These are phyloP conservation scores for Annona cherimola DNA, from an alignment of 164 flowering plant genomes.

Conservation along the genomic window DNA sequence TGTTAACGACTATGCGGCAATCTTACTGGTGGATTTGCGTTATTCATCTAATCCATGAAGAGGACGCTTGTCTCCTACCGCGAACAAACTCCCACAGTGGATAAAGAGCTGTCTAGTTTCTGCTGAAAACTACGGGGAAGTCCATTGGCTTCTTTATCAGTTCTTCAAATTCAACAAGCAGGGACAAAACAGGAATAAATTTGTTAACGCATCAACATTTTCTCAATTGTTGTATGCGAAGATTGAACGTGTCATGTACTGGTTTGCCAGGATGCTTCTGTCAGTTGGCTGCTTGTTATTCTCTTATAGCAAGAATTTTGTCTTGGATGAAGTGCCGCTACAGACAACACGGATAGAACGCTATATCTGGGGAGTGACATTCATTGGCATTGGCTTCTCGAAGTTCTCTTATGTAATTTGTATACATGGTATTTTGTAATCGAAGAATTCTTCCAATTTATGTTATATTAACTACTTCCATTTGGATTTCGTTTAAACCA, in stretches of 20 bases:
- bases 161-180: conserved; percentile 71
- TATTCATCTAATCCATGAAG: conserved; percentile 53
- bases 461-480: no score
- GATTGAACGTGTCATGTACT: neutral
- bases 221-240: neutral
- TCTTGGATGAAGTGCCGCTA: no score
- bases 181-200: conserved; percentile 10
- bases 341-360: no score
- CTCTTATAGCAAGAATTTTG: no score
- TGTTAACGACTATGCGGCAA: conserved; percentile 85
- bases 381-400: no score
- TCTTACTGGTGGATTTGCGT: conserved; percentile 79
- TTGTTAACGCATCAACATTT: neutral
- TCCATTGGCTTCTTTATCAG: conserved; percentile 65
- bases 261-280: neutral
- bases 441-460: no score
- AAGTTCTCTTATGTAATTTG: no score
- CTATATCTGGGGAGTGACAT: no score
- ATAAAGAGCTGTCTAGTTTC: conserved; percentile 60
- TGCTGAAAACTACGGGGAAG: conserved; percentile 69
- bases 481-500: no score
- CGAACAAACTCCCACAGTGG: conserved; percentile 91
- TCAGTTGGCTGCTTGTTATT: neutral
- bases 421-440: no score
- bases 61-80: conserved; percentile 43